phyloP scores from a whole-genome alignment of 1,284 basidiomycete genomes.

The Irpex sp. region DNA sequence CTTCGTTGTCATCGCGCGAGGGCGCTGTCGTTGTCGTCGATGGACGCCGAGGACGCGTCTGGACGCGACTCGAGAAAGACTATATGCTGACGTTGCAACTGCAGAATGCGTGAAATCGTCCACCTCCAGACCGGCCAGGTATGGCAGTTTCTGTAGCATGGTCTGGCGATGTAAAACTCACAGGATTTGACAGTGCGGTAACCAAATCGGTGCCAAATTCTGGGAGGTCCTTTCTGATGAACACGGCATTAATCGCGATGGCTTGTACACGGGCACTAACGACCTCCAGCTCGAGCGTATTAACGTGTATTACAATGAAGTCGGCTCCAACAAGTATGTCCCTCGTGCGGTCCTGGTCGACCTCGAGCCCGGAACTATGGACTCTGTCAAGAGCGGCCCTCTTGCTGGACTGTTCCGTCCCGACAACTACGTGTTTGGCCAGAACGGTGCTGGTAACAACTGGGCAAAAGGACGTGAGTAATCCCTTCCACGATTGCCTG shows the following conservation, averaged over 20 bases:
- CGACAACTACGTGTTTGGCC: constrained; percentile 92
- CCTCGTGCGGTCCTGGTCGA: constrained; percentile 94
- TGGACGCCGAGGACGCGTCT: constrained; percentile 3
- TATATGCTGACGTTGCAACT: constrained; percentile 15
- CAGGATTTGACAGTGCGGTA: constrained; percentile 76
- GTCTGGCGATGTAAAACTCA: background rate
- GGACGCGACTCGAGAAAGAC: constrained; percentile 8
- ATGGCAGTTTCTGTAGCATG: constrained; percentile 23
- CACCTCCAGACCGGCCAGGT: constrained; percentile 96
- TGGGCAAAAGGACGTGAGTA: constrained; percentile 91
- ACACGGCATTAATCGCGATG: constrained; percentile 93
- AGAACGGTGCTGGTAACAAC: constrained; percentile 94
- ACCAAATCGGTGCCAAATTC: constrained; percentile 99
- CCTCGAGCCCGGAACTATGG: constrained; percentile 97
- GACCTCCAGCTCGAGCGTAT: constrained; percentile 98
- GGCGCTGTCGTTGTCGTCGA: background rate
- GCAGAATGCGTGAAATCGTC: constrained; percentile 94
- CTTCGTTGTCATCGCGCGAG: background rate
- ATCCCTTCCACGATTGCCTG: constrained; percentile 24
- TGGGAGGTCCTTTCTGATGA: constrained; percentile 98
- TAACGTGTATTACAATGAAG: constrained; percentile 94
- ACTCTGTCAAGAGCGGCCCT: constrained; percentile 85
- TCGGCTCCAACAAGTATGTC: constrained; percentile 91
- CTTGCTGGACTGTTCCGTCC: constrained; percentile 89
- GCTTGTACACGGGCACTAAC: constrained; percentile 89